phyloP scores from a whole-genome alignment of 2,329 filamentous ascomycete species.

The Microdochium trichocladiopsis region DNA sequence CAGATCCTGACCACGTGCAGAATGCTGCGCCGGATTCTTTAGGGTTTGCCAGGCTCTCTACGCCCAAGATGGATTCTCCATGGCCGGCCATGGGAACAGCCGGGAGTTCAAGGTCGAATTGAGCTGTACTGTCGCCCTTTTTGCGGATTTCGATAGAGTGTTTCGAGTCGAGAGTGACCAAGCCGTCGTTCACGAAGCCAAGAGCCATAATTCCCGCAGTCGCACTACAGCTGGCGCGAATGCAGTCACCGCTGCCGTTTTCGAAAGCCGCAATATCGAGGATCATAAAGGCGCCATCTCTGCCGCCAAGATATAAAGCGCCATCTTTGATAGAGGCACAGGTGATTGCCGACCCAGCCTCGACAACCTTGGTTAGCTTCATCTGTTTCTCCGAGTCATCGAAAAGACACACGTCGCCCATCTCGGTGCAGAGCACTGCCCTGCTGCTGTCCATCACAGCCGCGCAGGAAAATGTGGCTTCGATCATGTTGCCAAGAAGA shows the following conservation, averaged over 20 bases:
- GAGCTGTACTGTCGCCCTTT: slow-evolving; percentile 33
- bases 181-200: slow-evolving; percentile 58
- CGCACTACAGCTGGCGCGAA: slow-evolving; percentile 29
- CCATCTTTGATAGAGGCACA: slow-evolving; percentile 57
- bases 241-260: slow-evolving; percentile 28
- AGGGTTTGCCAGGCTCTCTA: slow-evolving; percentile 55
- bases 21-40: slow-evolving; percentile 64
- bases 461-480: slow-evolving; percentile 77
- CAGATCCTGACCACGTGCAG: slow-evolving; percentile 81
- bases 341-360: slow-evolving; percentile 59
- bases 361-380: slow-evolving; percentile 60
- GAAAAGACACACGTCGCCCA: slow-evolving; percentile 81
- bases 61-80: slow-evolving; percentile 63
- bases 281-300: slow-evolving; percentile 50
- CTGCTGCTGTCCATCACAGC: slow-evolving; percentile 64
- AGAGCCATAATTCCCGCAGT: slow-evolving; percentile 53
- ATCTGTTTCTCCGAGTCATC: slow-evolving; percentile 69
- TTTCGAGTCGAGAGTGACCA: slow-evolving; percentile 69
- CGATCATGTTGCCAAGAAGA: slow-evolving; percentile 71
- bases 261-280: slow-evolving; percentile 44
- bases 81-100: slow-evolving; percentile 54
- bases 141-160: slow-evolving; percentile 67
- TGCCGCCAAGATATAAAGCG: slow-evolving; percentile 62
- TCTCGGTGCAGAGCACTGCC: slow-evolving; percentile 79
- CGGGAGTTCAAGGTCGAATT: slow-evolving; percentile 26